Conservation (phyloP, 2,329 filamentous ascomycete species). For the Stemphylium lycopersici region DNA sequence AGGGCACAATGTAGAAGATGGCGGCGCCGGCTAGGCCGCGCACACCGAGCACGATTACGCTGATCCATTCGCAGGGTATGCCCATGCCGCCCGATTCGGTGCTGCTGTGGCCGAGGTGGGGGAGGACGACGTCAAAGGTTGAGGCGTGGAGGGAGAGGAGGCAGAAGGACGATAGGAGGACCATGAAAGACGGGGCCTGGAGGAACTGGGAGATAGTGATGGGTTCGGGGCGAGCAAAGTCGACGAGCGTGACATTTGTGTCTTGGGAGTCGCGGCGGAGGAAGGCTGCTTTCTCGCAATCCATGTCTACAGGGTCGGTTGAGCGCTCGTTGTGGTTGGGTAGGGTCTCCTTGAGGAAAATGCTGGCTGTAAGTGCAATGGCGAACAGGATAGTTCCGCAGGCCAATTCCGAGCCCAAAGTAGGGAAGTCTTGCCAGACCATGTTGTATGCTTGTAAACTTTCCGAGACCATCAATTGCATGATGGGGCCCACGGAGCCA, state of each 20-base stretch:
- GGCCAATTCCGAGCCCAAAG: slow-evolving; percentile 53
- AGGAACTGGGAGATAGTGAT: slow-evolving; percentile 55
- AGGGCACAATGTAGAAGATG: slow-evolving; percentile 48
- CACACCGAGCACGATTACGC: slow-evolving; percentile 50
- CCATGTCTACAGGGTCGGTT: slow-evolving; percentile 34
- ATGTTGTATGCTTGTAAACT: slow-evolving; percentile 51
- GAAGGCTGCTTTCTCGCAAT: slow-evolving; percentile 57
- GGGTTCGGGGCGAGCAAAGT: slow-evolving; percentile 48
- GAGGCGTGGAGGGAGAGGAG: slow-evolving; percentile 63
- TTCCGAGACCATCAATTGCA: slow-evolving; percentile 51
- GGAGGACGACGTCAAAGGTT: slow-evolving; percentile 58
- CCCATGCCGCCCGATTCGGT: slow-evolving; percentile 54
- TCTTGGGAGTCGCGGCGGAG: slow-evolving; percentile 49
- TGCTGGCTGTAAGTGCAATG: slow-evolving; percentile 49
- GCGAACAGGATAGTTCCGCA: slow-evolving; percentile 51
- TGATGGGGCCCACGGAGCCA: slow-evolving; percentile 54
- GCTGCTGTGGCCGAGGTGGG: slow-evolving; percentile 55
- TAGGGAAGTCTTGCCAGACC: slow-evolving; percentile 53
- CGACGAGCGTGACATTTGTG: slow-evolving; percentile 41
- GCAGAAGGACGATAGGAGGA: slow-evolving; percentile 57
- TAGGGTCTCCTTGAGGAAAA: slow-evolving; percentile 51
- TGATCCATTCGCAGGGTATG: slow-evolving; percentile 54
- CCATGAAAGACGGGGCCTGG: slow-evolving; percentile 53
- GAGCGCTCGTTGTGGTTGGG: slow-evolving; percentile 33
- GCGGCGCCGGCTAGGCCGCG: slow-evolving; percentile 50